These are phyloP conservation scores for Epichloe typhina DNA, from an alignment of 2,329 filamentous ascomycete genomes.

Conservation along the genomic window DNA sequence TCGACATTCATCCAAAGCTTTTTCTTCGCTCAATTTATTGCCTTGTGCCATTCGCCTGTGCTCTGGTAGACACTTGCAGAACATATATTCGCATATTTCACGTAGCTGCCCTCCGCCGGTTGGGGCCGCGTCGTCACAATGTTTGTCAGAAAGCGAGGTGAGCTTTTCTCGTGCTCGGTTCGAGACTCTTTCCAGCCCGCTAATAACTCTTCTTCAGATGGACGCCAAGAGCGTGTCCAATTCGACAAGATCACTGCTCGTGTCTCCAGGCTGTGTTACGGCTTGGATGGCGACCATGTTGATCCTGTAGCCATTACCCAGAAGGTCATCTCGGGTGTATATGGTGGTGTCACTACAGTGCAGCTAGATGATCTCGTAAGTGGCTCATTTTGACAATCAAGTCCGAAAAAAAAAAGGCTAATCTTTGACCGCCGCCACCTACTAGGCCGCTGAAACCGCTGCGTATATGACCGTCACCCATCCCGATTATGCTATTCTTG, in stretches of 20 bases:
- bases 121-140: conserved; percentile 26
- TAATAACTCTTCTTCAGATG: conserved; percentile 49
- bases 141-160: conserved; percentile 53
- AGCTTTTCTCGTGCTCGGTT: conserved; percentile 15
- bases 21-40: neutral
- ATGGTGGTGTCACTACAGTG: conserved; percentile 91
- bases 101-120: conserved; percentile 11
- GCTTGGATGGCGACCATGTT: conserved; percentile 85
- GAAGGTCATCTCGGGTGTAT: conserved; percentile 98
- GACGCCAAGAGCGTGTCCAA: conserved; percentile 98
- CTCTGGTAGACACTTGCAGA: conserved; percentile 13
- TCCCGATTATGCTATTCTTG: conserved; percentile 96
- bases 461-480: conserved; percentile 99
- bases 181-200: neutral
- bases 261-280: conserved; percentile 94
- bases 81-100: conserved; percentile 12
- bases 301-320: conserved; percentile 97
- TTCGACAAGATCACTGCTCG: conserved; percentile 99
- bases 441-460: conserved; percentile 89
- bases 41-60: conserved; percentile 11
- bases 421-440: neutral
- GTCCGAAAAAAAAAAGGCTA: neutral
- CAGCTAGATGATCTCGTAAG: conserved; percentile 94
- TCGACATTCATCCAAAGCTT: neutral
- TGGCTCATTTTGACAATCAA: conserved; percentile 9